These are phyloP conservation scores for Umbelopsis sp. DNA, from an alignment of 371 early-diverging fungal genomes.

Conservation along the genomic window DNA sequence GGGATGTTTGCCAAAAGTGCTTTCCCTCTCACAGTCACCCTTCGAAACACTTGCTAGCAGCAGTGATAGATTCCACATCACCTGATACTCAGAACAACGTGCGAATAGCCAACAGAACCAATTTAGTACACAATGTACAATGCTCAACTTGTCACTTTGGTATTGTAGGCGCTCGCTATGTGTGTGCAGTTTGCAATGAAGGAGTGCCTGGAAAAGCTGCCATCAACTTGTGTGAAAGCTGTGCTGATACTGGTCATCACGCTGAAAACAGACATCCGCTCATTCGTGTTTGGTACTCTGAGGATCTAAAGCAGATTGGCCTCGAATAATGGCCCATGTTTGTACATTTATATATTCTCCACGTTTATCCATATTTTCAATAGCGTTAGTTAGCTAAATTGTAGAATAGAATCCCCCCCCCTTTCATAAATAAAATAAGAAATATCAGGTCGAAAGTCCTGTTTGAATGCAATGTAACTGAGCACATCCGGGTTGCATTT, in stretches of 20 bases:
- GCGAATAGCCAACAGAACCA: not conserved
- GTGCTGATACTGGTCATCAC: not conserved
- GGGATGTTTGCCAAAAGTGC: not conserved
- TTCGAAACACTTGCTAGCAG: not conserved
- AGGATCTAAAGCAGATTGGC: not conserved
- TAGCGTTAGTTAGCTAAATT: not conserved
- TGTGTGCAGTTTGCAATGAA: not conserved
- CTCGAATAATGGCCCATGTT: not conserved
- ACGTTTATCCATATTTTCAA: not conserved
- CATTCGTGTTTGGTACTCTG: not conserved
- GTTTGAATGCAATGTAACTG: too few species aligned
- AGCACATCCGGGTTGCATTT: too few species aligned
- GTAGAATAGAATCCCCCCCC: too few species aligned
- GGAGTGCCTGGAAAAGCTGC: not conserved
- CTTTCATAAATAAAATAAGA: too few species aligned
- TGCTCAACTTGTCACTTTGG: not conserved
- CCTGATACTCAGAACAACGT: not conserved
- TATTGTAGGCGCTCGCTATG: slow-evolving; percentile 8
- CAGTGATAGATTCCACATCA: not conserved
- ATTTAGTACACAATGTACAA: not conserved
- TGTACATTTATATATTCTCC: not conserved
- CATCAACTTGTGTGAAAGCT: not conserved
- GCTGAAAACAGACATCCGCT: not conserved
- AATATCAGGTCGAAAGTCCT: too few species aligned
- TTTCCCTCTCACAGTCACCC: not conserved